phyloP scores from a whole-genome alignment of 2,329 filamentous ascomycete species.

The Colletotrichum sp. region DNA sequence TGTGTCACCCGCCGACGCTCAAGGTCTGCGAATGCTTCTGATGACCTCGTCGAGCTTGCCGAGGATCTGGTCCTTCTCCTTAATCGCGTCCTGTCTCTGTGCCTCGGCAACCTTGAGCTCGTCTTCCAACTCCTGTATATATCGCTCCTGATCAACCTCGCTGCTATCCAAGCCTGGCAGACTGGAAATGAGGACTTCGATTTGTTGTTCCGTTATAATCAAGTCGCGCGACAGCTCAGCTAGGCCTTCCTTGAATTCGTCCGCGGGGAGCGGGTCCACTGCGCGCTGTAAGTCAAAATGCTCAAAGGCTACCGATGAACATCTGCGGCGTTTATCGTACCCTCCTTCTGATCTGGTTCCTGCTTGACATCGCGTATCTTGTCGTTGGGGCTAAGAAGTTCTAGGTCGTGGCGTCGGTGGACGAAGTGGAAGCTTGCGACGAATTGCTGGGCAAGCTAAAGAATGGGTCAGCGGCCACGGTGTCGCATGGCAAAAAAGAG shows the following conservation, averaged over 20 bases:
- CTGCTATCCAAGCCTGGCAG: constrained; percentile 81
- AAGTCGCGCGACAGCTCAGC: constrained; percentile 78
- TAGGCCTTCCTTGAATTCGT: constrained; percentile 71
- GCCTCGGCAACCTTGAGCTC: constrained; percentile 68
- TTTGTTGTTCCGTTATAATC: constrained; percentile 82
- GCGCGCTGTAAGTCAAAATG: constrained; percentile 13
- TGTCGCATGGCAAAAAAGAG: neutral
- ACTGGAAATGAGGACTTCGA: constrained; percentile 76
- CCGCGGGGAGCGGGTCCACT: constrained; percentile 67
- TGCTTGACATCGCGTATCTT: constrained; percentile 64
- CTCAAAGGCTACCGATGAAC: neutral
- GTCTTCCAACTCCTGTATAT: constrained; percentile 68
- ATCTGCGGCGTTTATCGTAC: constrained; percentile 30
- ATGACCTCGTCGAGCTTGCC: constrained; percentile 66
- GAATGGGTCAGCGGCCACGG: neutral
- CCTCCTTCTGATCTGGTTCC: constrained; percentile 56
- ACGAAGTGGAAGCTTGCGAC: constrained; percentile 71
- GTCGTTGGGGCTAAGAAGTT: constrained; percentile 62
- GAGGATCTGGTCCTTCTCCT: constrained; percentile 67
- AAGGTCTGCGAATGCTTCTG: constrained; percentile 63
- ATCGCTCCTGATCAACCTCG: constrained; percentile 75
- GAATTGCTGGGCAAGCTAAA: constrained; percentile 71
- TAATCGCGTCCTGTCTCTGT: constrained; percentile 66
- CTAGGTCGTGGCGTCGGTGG: constrained; percentile 71
- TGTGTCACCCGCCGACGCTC: constrained; percentile 25